phyloP scores from a whole-genome alignment of 169 alveolate species.

The Pseudocohnilembus persalinus region DNA sequence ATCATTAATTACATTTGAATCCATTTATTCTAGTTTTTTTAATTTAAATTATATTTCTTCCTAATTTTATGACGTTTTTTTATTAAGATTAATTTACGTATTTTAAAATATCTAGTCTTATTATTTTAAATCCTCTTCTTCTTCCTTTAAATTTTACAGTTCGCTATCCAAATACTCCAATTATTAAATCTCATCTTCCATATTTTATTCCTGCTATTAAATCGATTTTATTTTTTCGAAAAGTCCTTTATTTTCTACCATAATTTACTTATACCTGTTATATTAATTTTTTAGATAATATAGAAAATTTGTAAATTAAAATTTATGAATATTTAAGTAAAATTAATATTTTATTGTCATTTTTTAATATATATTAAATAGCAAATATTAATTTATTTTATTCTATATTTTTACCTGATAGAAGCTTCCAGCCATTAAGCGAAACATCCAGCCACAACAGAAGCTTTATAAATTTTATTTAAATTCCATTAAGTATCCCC shows the following conservation, averaged over 20 bases:
- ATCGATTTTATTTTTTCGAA: background rate
- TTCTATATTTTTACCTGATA: background rate
- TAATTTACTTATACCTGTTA: background rate
- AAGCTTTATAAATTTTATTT: background rate
- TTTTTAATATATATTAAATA: too few species aligned
- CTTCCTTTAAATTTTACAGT: background rate
- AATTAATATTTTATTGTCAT: too few species aligned
- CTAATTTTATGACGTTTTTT: background rate
- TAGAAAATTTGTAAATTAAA: too few species aligned
- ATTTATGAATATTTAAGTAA: too few species aligned
- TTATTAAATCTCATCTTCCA: background rate
- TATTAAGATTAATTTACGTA: too few species aligned
- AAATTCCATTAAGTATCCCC: background rate
- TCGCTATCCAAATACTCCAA: background rate
- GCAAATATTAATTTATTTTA: too few species aligned
- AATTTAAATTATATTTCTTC: background rate
- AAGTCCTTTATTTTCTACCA: background rate
- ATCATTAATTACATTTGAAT: background rate
- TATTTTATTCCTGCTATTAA: background rate
- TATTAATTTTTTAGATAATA: too few species aligned
- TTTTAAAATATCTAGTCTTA: too few species aligned
- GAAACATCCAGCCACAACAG: background rate
- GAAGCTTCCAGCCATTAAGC: background rate
- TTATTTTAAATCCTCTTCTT: background rate
- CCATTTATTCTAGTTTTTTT: too few species aligned